phyloP scores from a whole-genome alignment of 176 grass and related monocot species.

The Aegilops longissima region DNA sequence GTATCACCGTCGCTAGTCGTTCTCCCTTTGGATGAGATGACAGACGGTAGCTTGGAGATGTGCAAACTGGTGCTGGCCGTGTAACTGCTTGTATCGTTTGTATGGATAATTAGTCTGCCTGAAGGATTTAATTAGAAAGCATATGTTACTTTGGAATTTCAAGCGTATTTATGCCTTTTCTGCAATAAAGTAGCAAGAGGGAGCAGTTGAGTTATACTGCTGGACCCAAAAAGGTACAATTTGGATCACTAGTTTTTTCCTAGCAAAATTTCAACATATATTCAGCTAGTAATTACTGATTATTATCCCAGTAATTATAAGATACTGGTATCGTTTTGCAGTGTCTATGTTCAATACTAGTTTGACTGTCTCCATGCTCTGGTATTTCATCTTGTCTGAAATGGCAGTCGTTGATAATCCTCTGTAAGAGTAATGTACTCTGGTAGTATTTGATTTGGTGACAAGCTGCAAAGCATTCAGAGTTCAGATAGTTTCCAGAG shows the following conservation, averaged over 20 bases:
- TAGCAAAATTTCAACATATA: too few species aligned
- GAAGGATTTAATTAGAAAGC: not conserved
- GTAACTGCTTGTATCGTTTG: not conserved
- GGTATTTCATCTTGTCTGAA: not conserved
- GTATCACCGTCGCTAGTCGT: not conserved
- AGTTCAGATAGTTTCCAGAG: constrained; percentile 24
- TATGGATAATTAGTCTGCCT: not conserved
- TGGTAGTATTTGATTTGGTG: too few species aligned
- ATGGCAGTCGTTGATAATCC: not conserved
- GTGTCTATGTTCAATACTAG: not conserved
- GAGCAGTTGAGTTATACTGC: not conserved
- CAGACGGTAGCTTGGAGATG: not conserved
- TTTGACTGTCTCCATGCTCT: not conserved
- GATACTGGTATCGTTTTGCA: not conserved
- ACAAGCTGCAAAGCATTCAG: not conserved
- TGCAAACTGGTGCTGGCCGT: not conserved
- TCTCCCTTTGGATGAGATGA: not conserved
- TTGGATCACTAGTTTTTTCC: not conserved
- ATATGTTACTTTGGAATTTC: not conserved
- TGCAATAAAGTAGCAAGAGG: not conserved
- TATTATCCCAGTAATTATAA: not conserved
- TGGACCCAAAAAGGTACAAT: not conserved
- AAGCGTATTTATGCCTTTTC: not conserved
- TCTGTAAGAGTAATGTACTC: not conserved
- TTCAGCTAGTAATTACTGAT: too few species aligned